A percentile compares a stretch with the other conserved stretches of the same genome.
These are phyloP conservation scores for Anthoceros angustus DNA, from an alignment of 225 moss, liverwort and hornwort species.

Conservation along the genomic window DNA sequence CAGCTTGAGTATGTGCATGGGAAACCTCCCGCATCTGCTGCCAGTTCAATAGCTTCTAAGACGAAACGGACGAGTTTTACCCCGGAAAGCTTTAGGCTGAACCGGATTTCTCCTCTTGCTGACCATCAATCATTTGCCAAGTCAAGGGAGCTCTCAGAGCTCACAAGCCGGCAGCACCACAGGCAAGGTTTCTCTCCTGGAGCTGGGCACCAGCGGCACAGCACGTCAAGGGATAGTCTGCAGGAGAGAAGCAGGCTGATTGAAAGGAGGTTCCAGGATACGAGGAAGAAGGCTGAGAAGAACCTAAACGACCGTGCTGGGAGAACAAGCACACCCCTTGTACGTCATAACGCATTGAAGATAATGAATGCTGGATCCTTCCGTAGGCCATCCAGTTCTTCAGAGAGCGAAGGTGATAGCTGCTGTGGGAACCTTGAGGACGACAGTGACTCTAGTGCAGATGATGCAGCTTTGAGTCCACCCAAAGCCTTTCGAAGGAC, in stretches of 20 bases:
- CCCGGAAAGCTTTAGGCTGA: neutral
- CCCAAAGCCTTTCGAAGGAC: neutral
- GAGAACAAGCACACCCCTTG: neutral
- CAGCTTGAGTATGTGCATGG: neutral
- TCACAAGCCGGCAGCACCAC: neutral
- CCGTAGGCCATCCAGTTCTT: neutral
- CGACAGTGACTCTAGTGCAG: neutral
- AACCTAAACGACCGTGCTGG: neutral
- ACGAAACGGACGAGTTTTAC: neutral
- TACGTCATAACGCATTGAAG: neutral
- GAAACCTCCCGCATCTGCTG: neutral
- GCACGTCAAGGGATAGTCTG: neutral
- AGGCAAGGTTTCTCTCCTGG: neutral
- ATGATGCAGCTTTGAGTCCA: neutral
- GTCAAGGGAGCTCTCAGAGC: neutral
- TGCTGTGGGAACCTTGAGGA: neutral
- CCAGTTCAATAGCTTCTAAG: neutral
- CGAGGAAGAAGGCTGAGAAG: neutral
- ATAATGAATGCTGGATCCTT: neutral
- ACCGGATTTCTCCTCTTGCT: neutral
- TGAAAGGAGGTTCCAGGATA: neutral
- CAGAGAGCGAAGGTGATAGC: slow-evolving; percentile 1
- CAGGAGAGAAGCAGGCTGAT: neutral
- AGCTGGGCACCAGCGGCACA: neutral
- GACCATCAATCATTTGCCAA: neutral